phyloP scores from a whole-genome alignment of 2,329 filamentous ascomycete species.

The Beauveria sp. region DNA sequence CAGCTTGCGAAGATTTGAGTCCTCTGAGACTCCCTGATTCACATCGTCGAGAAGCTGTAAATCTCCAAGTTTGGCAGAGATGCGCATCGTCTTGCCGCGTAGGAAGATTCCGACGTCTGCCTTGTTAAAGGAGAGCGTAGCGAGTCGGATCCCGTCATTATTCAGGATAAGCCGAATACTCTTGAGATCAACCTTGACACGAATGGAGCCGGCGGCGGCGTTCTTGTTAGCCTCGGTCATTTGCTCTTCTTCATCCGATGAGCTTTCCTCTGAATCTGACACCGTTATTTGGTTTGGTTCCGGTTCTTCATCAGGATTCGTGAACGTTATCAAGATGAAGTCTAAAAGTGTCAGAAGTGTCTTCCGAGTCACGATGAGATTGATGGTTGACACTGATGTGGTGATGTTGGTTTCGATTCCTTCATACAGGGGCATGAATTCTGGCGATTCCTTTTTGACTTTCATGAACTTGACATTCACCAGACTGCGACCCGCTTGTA shows the following conservation, averaged over 20 bases:
- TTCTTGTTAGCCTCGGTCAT: conserved; percentile 26
- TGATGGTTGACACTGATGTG: conserved; percentile 88
- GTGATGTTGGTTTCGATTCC: conserved; percentile 91
- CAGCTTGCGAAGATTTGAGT: conserved; percentile 75
- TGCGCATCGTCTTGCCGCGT: conserved; percentile 75
- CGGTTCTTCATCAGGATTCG: conserved; percentile 40
- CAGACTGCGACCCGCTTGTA: conserved; percentile 68
- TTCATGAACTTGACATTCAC: conserved; percentile 84
- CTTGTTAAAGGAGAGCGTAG: conserved; percentile 85
- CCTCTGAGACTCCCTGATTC: conserved; percentile 76
- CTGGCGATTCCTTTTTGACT: conserved; percentile 84
- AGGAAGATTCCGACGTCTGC: conserved; percentile 88
- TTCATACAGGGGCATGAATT: conserved; percentile 87
- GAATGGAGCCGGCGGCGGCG: conserved; percentile 61
- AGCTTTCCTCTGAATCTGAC: conserved; percentile 31
- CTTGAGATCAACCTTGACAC: conserved; percentile 88
- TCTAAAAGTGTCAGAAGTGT: conserved; percentile 88
- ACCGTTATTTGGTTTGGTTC: conserved; percentile 16
- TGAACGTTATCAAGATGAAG: conserved; percentile 89
- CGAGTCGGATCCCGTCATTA: conserved; percentile 91
- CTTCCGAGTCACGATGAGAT: conserved; percentile 85
- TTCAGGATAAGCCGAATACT: conserved; percentile 92
- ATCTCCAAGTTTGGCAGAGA: conserved; percentile 80
- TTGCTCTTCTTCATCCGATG: conserved; percentile 31
- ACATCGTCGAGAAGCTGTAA: conserved; percentile 87